Base-by-base conservation (phyloP, 2,329 filamentous ascomycete species). In the Sclerotinia minor region DNA sequence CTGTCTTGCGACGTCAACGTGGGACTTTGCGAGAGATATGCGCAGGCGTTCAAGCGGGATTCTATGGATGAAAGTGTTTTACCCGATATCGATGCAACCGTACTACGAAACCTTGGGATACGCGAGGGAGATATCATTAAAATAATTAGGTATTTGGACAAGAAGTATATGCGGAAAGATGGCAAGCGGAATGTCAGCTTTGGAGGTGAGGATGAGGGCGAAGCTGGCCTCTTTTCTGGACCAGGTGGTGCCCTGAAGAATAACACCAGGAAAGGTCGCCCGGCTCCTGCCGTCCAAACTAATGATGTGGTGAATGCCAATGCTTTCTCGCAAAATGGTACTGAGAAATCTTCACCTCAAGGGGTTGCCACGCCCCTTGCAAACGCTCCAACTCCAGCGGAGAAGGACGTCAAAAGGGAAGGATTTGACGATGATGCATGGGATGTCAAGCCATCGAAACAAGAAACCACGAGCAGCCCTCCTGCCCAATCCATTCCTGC, bases 381-480 rank as follows among this genome's bases (percentile, higher is more conserved):
- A 35, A 74, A 72, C 9, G 71, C 70, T 38, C 76, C 78, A 58
- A 78, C 81, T 19, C 81, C 86, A 49, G 73, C 79, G 5, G 77
- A 80, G 49, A 81, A 84, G 49, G 83, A 85, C 69, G 81, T 81
- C 63, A 79, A 79, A 47, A 75, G 79, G 53, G 81, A 83, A 69
- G 92, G 92, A 3, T 98, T 98, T 75, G 95, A 99, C 64, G 95
- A 98, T 76, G 92, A 98, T 81, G 95, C 95, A 11, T 99, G 95
- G 95, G 92, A 96, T 75, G 90, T 97, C 61, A 97, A 97, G 80
- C 92, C 92, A 24, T 86, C 90, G 19, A 90, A 88, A 76, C 85
- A 72, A 69, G 79, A 49, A 54, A 71, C 78, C 68, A 70, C 52
- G 64, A 79, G 45, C 73, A 80, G 57, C 76, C 82, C 45, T 72